Conservation (phyloP, 441 rosid genomes). For the Dalechampia spathulata region DNA sequence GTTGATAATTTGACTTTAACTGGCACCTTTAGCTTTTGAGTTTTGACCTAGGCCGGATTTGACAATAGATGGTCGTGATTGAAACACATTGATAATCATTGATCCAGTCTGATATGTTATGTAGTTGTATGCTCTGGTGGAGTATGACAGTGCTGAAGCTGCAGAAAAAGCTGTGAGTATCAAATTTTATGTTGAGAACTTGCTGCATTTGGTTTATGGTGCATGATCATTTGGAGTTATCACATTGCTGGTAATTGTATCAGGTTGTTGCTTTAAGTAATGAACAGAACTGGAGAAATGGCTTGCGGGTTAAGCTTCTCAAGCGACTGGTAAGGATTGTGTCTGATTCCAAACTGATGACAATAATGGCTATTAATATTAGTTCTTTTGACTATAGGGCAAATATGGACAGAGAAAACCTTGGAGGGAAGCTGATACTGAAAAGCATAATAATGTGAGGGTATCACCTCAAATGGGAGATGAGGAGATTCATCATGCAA, state of each 20-base stretch:
- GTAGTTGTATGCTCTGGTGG: constrained; percentile 83
- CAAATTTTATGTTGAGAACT: neutral
- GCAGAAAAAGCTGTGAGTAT: constrained; percentile 87
- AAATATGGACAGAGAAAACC: constrained; percentile 51
- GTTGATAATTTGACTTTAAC: no score
- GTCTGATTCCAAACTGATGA: neutral
- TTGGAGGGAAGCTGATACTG: constrained; percentile 52
- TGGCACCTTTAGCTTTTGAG: no score
- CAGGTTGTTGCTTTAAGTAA: constrained; percentile 72
- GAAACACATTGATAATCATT: no score
- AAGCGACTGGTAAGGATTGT: constrained; percentile 43
- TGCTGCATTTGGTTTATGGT: constrained; percentile 4
- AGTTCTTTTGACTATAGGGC: constrained; percentile 30
- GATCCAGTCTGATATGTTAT: no score
- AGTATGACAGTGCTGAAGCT: constrained; percentile 74
- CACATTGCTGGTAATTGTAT: constrained; percentile 19
- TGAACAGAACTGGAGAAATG: constrained; percentile 92
- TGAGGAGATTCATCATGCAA: constrained; percentile 39
- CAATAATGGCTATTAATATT: constrained; percentile 6
- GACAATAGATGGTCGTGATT: no score
- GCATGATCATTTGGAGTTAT: neutral
- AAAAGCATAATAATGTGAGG: constrained; percentile 36
- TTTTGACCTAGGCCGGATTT: no score
- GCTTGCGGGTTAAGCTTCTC: constrained; percentile 77
- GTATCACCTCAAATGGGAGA: constrained; percentile 38